These are phyloP conservation scores for Corinectria fuckeliana DNA, from an alignment of 2,329 filamentous ascomycete genomes.

Conservation along the genomic window DNA sequence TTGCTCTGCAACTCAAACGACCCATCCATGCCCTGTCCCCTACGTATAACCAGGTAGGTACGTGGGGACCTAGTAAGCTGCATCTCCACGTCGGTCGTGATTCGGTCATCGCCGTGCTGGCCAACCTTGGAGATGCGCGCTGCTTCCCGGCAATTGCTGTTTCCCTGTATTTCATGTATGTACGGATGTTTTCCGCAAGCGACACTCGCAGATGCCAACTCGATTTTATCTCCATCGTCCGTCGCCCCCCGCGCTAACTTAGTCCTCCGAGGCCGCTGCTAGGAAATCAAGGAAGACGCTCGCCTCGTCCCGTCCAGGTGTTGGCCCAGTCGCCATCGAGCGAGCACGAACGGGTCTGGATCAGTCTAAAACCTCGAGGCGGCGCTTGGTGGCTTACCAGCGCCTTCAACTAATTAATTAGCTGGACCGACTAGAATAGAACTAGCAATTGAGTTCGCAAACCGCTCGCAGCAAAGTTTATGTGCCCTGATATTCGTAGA, in stretches of 20 bases:
- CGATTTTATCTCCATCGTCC: neutral
- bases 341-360: constrained; percentile 35
- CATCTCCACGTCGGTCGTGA: constrained; percentile 36
- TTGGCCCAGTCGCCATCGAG: neutral
- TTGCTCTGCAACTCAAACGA: constrained; percentile 17
- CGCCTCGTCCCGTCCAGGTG: constrained; percentile 9
- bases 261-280: neutral
- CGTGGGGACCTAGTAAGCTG: constrained; percentile 31
- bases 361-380: constrained; percentile 28
- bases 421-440: neutral
- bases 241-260: neutral
- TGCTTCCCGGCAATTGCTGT: neutral
- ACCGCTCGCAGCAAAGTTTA: neutral
- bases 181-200: neutral
- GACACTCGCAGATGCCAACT: neutral
- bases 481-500: neutral
- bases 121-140: constrained; percentile 5
- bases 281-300: constrained; percentile 12
- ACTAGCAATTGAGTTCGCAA: neutral
- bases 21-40: neutral
- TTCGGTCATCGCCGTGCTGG: constrained; percentile 35
- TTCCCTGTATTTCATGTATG: neutral
- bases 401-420: neutral
- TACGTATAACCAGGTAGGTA: neutral
- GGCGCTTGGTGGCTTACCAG: constrained; percentile 12